phyloP scores from a whole-genome alignment of 192 early-diverging fungal species.

The Funneliformis mosseae region DNA sequence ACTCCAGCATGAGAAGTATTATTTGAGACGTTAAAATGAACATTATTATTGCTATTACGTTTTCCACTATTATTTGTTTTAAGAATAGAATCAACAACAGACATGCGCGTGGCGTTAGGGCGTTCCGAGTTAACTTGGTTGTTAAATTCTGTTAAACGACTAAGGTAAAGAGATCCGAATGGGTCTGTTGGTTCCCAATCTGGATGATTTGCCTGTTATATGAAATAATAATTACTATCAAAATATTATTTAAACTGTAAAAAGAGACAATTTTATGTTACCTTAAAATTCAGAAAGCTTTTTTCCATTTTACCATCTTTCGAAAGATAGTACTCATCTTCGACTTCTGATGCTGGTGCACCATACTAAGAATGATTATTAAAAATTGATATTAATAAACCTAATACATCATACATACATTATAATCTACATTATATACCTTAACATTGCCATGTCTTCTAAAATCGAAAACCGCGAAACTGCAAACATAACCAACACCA shows the following conservation, averaged over 20 bases:
- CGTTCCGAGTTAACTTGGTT: conserved; percentile 26
- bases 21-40: conserved; percentile 14
- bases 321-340: conserved; percentile 65
- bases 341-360: conserved; percentile 57
- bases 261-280: conserved; percentile 29
- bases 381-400: neutral
- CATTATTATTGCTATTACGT: conserved; percentile 3
- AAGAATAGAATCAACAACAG: conserved; percentile 20
- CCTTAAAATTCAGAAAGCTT: conserved; percentile 95
- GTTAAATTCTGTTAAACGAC: conserved; percentile 57
- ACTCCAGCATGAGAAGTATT: neutral
- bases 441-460: conserved; percentile 84
- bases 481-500: conserved; percentile 92
- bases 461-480: conserved; percentile 97
- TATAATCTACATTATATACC: conserved; percentile 39
- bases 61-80: neutral
- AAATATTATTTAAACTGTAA: neutral
- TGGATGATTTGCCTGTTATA: conserved; percentile 76
- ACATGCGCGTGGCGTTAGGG: neutral
- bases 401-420: neutral
- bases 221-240: neutral
- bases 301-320: conserved; percentile 99
- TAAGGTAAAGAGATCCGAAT: conserved; percentile 79
- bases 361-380: conserved; percentile 59
- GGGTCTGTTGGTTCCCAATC: conserved; percentile 88